These are phyloP conservation scores for Pyropia yezoensis DNA, from an alignment of 23 red algal species.

Conservation along the genomic window DNA sequence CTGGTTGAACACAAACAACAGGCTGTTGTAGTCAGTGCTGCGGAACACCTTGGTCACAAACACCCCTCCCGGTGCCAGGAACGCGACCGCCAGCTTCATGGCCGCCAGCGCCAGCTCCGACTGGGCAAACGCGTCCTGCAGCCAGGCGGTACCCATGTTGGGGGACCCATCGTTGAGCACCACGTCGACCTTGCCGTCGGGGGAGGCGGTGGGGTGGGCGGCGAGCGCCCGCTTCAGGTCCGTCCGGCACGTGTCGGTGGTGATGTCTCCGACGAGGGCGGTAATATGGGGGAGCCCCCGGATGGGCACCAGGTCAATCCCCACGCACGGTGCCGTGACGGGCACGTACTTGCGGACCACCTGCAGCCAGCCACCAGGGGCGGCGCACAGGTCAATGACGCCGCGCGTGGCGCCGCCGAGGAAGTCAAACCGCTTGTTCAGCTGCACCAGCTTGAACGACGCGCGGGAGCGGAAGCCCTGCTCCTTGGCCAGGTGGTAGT, in stretches of 20 bases:
- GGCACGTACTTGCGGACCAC: constrained; percentile 84
- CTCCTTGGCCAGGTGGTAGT: constrained; percentile 96
- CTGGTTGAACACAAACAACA: constrained; percentile 82
- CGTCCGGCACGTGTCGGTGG: constrained; percentile 40
- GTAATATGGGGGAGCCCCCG: constrained; percentile 31
- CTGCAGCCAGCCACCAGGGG: constrained; percentile 97
- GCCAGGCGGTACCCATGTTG: constrained; percentile 95
- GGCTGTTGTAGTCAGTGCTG: constrained; percentile 73
- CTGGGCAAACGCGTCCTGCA: constrained; percentile 97
- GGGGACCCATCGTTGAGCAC: constrained; percentile 90
- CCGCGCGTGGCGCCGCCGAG: constrained; percentile 58
- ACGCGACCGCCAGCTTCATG: constrained; percentile 52
- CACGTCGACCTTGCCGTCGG: constrained; percentile 61
- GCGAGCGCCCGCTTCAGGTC: constrained; percentile 50
- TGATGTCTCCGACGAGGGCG: constrained; percentile 72
- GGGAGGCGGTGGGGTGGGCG: constrained; percentile 1
- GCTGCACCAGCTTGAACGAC: constrained; percentile 92
- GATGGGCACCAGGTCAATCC: constrained; percentile 93
- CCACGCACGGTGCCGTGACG: constrained; percentile 64
- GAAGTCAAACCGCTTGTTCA: constrained; percentile 87
- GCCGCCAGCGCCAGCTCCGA: constrained; percentile 86
- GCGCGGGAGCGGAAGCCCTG: constrained; percentile 96
- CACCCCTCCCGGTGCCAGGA: constrained; percentile 53
- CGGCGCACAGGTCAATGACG: constrained; percentile 93
- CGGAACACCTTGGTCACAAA: constrained; percentile 98